phyloP scores from a whole-genome alignment of 1,284 basidiomycete species.

The Fomes fomentarius region DNA sequence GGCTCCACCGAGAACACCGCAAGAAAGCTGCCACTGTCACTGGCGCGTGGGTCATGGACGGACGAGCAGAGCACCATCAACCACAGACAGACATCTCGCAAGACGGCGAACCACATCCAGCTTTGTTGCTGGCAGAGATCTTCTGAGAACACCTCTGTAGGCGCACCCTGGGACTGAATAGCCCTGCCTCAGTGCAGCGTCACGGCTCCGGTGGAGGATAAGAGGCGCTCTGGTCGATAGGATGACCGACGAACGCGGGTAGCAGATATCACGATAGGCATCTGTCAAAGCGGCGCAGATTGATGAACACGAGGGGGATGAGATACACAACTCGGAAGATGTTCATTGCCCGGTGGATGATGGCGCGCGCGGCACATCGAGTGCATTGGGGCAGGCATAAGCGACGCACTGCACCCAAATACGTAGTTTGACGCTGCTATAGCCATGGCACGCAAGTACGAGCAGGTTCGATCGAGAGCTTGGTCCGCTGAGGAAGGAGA shows the following conservation, averaged over 20 bases:
- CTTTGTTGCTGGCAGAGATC: background rate
- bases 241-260: conserved; percentile 18
- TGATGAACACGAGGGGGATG: conserved; percentile 17
- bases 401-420: conserved; percentile 20
- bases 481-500: conserved; percentile 24
- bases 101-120: background rate
- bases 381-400: conserved; percentile 16
- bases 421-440: too few species aligned
- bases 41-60: conserved; percentile 5
- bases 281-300: conserved; percentile 21
- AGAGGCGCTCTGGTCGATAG: conserved; percentile 4
- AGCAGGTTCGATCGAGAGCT: conserved; percentile 14
- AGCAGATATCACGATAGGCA: conserved; percentile 20
- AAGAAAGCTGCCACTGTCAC: conserved; percentile 8
- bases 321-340: conserved; percentile 11
- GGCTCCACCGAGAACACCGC: conserved; percentile 18
- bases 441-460: too few species aligned
- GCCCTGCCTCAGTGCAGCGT: background rate
- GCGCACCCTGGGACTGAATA: conserved; percentile 7
- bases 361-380: too few species aligned
- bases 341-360: conserved; percentile 11
- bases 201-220: conserved; percentile 10
- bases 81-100: too few species aligned
- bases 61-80: background rate
- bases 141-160: too few species aligned